These are phyloP conservation scores for Pythium brachiatum DNA, from an alignment of 352 stramenopile species.

Conservation along the genomic window DNA sequence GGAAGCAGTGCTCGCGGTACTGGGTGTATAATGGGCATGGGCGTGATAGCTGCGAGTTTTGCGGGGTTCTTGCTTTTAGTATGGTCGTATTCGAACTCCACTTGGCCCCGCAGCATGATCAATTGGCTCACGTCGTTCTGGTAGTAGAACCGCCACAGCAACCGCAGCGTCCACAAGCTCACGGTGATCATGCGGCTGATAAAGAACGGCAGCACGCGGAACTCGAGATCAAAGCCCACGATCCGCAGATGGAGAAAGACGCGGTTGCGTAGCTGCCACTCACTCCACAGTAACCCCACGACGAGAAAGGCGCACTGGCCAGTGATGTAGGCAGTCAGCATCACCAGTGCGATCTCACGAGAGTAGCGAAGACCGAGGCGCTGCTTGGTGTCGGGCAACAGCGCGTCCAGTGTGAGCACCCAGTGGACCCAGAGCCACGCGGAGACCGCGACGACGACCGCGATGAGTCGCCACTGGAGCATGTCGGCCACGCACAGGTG, in stretches of 20 bases:
- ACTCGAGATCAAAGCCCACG: conserved; percentile 5
- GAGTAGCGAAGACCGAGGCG: conserved; percentile 1
- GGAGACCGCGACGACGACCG: not conserved
- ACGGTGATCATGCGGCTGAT: conserved; percentile 19
- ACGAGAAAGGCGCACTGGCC: not conserved
- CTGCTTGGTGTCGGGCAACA: conserved; percentile 10
- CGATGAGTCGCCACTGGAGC: conserved; percentile 7
- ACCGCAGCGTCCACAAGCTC: conserved; percentile 20
- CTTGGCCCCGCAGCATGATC: conserved; percentile 22
- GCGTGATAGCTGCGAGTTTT: not conserved
- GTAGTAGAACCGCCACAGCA: conserved; percentile 17
- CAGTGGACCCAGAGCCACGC: conserved; percentile 25
- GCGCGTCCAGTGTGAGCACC: conserved; percentile 16
- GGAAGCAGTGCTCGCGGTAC: no score
- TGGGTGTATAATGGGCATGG: no score
- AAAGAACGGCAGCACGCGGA: conserved; percentile 22
- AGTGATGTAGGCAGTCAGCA: not conserved
- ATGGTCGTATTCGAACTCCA: conserved; percentile 20
- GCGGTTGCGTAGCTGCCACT: conserved; percentile 2
- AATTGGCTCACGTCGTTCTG: conserved; percentile 3
- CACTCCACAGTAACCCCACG: not conserved
- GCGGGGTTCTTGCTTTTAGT: not conserved
- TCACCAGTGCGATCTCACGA: not conserved
- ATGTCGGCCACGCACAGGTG: conserved; percentile 19
- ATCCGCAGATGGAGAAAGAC: not conserved